Evolutionary conservation across 148 eudicot genomes (phyloP).

Genomic region (Beta vulgaris): DNA sequence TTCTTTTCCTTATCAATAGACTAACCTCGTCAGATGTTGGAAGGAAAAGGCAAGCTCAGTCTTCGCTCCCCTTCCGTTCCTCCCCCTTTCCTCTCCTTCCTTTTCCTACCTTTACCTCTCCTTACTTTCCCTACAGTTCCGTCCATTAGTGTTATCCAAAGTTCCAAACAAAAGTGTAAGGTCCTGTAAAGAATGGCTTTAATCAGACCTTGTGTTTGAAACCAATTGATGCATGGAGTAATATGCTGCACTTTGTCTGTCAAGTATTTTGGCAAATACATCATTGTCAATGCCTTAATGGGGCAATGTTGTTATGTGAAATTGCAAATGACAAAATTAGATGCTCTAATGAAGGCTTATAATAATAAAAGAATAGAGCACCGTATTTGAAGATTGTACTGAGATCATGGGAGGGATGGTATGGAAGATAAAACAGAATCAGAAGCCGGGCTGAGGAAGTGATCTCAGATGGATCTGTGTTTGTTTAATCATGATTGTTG

Average conservation of each 20-base stretch:
- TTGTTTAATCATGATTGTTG: neutral
- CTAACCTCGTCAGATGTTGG: too few species aligned
- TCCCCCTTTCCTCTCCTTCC: too few species aligned
- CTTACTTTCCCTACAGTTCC: too few species aligned
- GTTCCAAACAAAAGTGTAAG: too few species aligned
- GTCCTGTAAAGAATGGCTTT: neutral
- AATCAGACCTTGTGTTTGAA: neutral
- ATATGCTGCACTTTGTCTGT: neutral
- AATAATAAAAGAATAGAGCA: neutral
- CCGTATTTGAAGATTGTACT: neutral
- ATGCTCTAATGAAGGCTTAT: neutral
- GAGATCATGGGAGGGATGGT: neutral
- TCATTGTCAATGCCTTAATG: neutral
- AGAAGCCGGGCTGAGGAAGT: neutral
- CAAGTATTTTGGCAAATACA: neutral
- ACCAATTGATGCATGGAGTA: conserved; percentile 5
- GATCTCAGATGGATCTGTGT: neutral
- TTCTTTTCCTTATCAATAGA: too few species aligned
- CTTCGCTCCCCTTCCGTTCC: too few species aligned
- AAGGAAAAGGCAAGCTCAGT: too few species aligned
- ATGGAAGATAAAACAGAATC: neutral
- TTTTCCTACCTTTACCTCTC: too few species aligned
- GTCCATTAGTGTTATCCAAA: too few species aligned
- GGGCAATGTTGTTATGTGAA: neutral
- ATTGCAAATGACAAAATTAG: neutral